phyloP scores from a whole-genome alignment of 345 rosid genomes.

The Passiflora organensis region DNA sequence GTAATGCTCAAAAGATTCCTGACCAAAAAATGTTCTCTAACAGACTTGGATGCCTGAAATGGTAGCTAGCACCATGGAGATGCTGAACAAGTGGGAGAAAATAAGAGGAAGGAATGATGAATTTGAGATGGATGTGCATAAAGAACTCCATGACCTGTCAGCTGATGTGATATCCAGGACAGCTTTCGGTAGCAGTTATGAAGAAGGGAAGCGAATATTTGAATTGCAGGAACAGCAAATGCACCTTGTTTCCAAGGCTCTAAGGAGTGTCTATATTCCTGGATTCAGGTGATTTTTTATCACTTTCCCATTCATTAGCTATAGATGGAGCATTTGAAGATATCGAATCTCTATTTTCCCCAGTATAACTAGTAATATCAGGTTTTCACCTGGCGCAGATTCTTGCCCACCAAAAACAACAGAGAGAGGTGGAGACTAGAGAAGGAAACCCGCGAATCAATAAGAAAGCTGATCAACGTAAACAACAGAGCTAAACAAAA shows the following conservation, averaged over 20 bases:
- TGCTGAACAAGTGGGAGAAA: constrained; percentile 68
- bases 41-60: constrained; percentile 75
- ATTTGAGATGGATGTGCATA: constrained; percentile 60
- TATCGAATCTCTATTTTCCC: background rate
- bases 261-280: constrained; percentile 64
- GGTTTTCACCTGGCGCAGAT: constrained; percentile 34
- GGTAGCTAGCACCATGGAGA: constrained; percentile 36
- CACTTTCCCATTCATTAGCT: background rate
- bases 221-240: constrained; percentile 63
- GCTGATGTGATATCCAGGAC: constrained; percentile 75
- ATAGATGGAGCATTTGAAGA: background rate
- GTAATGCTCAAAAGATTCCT: no score
- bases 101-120: constrained; percentile 46
- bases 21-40: no score
- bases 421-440: constrained; percentile 65
- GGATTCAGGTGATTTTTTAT: constrained; percentile 62
- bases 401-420: constrained; percentile 72
- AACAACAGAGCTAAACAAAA: constrained; percentile 30
- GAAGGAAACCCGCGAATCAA: constrained; percentile 55
- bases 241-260: constrained; percentile 47
- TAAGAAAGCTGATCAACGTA: constrained; percentile 40
- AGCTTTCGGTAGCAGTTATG: constrained; percentile 72
- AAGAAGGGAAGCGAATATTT: constrained; percentile 72
- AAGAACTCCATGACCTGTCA: constrained; percentile 57
- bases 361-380: background rate